Conservation (phyloP, 2,329 filamentous ascomycete genomes). For the Neocucurbitaria cava region DNA sequence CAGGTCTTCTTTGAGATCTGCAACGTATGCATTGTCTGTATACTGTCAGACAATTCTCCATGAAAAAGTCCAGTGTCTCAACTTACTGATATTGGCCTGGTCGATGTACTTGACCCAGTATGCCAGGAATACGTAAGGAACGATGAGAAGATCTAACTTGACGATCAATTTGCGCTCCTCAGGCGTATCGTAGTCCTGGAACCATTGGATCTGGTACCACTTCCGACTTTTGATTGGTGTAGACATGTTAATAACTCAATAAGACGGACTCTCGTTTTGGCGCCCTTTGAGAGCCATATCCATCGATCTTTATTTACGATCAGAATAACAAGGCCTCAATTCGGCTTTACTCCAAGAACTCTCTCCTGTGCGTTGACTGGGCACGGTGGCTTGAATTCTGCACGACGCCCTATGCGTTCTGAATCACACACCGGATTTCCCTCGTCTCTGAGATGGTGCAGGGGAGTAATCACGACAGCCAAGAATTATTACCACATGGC, state of each 20-base stretch:
- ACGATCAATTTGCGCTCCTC: slow-evolving; percentile 61
- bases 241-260: slow-evolving; percentile 12
- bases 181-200: slow-evolving; percentile 52
- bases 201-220: slow-evolving; percentile 40
- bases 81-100: slow-evolving; percentile 61
- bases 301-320: neutral
- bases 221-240: slow-evolving; percentile 17
- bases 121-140: slow-evolving; percentile 63
- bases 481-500: slow-evolving; percentile 14
- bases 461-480: slow-evolving; percentile 20
- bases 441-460: slow-evolving; percentile 4
- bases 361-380: neutral
- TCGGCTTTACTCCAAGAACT: neutral
- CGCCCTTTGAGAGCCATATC: neutral
- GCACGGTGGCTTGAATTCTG: neutral
- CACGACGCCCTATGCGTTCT: neutral
- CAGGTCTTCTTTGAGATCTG: slow-evolving; percentile 61
- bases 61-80: neutral
- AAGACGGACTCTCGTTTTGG: neutral
- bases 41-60: neutral
- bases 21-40: slow-evolving; percentile 64
- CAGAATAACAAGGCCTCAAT: neutral
- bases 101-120: slow-evolving; percentile 65
- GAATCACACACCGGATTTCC: neutral
- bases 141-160: slow-evolving; percentile 64